Conservation (phyloP, 441 rosid species). For the Corymbia citriodora region DNA sequence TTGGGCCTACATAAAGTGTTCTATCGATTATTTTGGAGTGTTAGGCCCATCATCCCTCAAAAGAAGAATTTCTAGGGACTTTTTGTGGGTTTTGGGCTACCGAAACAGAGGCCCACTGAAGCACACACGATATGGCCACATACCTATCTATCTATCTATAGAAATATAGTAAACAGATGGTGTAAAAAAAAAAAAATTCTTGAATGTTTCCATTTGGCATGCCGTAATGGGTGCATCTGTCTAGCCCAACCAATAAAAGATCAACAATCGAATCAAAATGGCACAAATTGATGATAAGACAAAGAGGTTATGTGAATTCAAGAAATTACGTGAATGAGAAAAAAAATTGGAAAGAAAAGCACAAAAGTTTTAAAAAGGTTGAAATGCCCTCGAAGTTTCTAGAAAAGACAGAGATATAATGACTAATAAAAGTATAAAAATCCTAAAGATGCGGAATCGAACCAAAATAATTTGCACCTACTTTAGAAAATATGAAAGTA, state of each 20-base stretch:
- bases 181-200: no score
- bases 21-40: not conserved
- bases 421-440: not conserved
- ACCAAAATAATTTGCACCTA: not conserved
- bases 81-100: not conserved
- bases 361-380: not conserved
- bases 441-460: not conserved
- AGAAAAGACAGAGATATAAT: not conserved
- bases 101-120: not conserved
- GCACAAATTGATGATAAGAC: not conserved
- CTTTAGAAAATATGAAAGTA: not conserved
- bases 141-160: not conserved
- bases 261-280: not conserved
- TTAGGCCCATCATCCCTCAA: not conserved
- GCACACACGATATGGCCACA: not conserved
- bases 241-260: not conserved
- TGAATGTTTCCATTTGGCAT: not conserved
- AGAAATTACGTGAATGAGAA: not conserved
- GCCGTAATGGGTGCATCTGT: not conserved
- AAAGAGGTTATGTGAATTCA: not conserved
- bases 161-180: not conserved
- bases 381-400: not conserved
- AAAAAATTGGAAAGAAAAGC: not conserved
- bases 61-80: not conserved
- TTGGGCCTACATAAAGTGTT: not conserved